These are phyloP conservation scores for Aspergillus transmontanensis DNA, from an alignment of 2,329 filamentous ascomycete genomes.

Conservation along the genomic window DNA sequence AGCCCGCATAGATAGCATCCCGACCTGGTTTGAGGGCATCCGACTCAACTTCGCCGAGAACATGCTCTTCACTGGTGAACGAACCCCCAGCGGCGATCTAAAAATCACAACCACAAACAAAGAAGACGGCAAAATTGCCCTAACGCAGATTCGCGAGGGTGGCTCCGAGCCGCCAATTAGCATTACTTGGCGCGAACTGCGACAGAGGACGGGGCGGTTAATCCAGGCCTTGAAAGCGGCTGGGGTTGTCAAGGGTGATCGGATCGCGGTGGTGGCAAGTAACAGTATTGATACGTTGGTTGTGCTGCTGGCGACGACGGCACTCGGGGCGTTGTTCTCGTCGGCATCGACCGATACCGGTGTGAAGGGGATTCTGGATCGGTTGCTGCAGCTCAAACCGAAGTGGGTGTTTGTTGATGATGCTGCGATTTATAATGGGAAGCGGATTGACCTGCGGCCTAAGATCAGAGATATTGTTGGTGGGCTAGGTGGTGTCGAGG, in stretches of 20 bases:
- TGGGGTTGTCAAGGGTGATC: slow-evolving; percentile 71
- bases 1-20: slow-evolving; percentile 69
- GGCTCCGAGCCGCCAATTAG: slow-evolving; percentile 40
- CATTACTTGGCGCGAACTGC: slow-evolving; percentile 69
- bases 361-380: slow-evolving; percentile 73
- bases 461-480: slow-evolving; percentile 71
- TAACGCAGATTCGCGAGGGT: slow-evolving; percentile 63
- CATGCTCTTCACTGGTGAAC: slow-evolving; percentile 62
- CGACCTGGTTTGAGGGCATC: slow-evolving; percentile 76
- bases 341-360: slow-evolving; percentile 83
- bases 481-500: slow-evolving; percentile 62
- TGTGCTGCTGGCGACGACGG: slow-evolving; percentile 69
- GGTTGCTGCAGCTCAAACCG: slow-evolving; percentile 73
- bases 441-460: slow-evolving; percentile 67
- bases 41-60: slow-evolving; percentile 80
- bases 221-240: slow-evolving; percentile 67
- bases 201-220: slow-evolving; percentile 60
- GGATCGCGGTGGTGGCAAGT: slow-evolving; percentile 73
- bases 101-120: slow-evolving; percentile 61
- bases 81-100: slow-evolving; percentile 41
- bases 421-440: slow-evolving; percentile 76
- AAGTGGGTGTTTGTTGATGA: slow-evolving; percentile 85
- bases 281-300: slow-evolving; percentile 75
- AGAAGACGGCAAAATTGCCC: slow-evolving; percentile 69
- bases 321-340: slow-evolving; percentile 75